Evolutionary conservation across 805 yeast species (phyloP), one percentile per base, ranked within the genome.

Genomic region (Blastobotrys parvus): DNA sequence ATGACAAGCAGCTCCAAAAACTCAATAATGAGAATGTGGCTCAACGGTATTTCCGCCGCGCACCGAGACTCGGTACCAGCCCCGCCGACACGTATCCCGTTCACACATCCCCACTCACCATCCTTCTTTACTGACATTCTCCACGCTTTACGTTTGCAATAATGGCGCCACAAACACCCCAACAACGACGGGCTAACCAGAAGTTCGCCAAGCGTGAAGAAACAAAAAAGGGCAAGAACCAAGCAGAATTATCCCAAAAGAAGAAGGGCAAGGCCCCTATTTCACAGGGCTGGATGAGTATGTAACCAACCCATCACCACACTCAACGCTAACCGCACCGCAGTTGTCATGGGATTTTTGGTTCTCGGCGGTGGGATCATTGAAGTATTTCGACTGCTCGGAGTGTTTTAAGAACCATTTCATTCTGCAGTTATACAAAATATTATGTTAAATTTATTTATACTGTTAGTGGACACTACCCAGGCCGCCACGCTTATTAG

Each of bases 101-200:
- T 25, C 29, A 8, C 29, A 25, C 7, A 25, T 8, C 29, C 29
- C 29, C 29, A 25, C 29, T 11, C 29, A 25, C 10, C 29, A 25
- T 11, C 7, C 7, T 25, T 8, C 7, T 8, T 8, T 25, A 7
- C 29, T 25, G 29, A 25, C 7, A 25, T 25, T 25, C 29, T 11
- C 11, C 11, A 7, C 29, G 7, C 29, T 8, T 11, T 11, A 25
- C 10, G 11, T 25, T 8, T 11, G 11, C 29, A 7, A 25, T 11
- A 36, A 38, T 27, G 40, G 34, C 34, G 15, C 52, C 54, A 25
- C 96, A 88, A 71, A 82, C 95, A 19, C 89, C 92, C 45, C 79
- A 75, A 56, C 95, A 89, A 67, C 81, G 89, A 65, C 70, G 75
- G 43, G 95, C 95, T n/a, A 89, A 89, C 63, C 75, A 74, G 56